These are phyloP conservation scores for Inonotus obliquus DNA, from an alignment of 1,284 basidiomycete genomes.

Conservation along the genomic window DNA sequence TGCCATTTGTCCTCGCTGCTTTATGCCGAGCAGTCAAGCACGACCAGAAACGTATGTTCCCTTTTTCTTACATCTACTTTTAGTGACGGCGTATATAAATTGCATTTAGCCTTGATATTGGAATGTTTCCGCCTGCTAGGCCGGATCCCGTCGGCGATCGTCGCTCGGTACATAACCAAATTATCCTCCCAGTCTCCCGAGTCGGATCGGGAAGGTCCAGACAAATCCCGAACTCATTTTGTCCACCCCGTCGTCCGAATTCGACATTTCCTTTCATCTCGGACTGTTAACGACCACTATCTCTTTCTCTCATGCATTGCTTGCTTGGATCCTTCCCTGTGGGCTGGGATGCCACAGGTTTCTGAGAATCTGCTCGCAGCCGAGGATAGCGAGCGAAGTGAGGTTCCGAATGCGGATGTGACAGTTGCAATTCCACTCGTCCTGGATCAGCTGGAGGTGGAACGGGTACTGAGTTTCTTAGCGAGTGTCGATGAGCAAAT, in stretches of 20 bases:
- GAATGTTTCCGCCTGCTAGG: conserved; percentile 48
- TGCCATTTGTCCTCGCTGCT: conserved; percentile 2
- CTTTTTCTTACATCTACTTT: background rate
- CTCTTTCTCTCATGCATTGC: conserved; percentile 60
- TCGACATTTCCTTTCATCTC: conserved; percentile 50
- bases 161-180: conserved; percentile 28
- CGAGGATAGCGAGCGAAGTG: background rate
- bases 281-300: conserved; percentile 55
- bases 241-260: conserved; percentile 43
- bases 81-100: background rate
- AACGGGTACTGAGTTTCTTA: conserved; percentile 59
- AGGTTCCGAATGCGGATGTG: background rate
- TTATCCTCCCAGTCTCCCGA: background rate
- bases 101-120: conserved; percentile 35
- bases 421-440: conserved; percentile 40
- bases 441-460: conserved; percentile 65
- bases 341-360: conserved; percentile 47
- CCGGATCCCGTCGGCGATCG: conserved; percentile 25
- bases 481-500: conserved; percentile 55
- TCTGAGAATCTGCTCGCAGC: background rate
- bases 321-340: conserved; percentile 49
- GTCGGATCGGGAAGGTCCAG: background rate
- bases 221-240: conserved; percentile 19
- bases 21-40: conserved; percentile 8
- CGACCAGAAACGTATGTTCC: conserved; percentile 7